phyloP scores from a whole-genome alignment of 805 yeast genomes.

The Ogataea nakhonphanomensis region DNA sequence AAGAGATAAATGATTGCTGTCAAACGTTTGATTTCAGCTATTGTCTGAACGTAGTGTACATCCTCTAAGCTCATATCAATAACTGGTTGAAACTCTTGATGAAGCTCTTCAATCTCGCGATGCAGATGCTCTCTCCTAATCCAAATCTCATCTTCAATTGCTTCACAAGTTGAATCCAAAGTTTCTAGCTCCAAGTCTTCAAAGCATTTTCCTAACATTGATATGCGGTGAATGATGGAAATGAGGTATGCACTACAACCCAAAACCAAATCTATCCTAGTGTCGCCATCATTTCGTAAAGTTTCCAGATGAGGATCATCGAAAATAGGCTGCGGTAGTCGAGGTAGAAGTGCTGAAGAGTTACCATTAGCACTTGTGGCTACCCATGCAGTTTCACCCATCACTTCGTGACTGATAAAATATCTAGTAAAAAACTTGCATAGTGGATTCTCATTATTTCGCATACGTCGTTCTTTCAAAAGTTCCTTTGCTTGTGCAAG shows the following conservation, averaged over 20 bases:
- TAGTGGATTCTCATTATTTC: conserved; percentile 31
- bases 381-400: conserved; percentile 43
- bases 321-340: conserved; percentile 1
- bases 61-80: conserved; percentile 17
- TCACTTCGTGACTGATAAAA: conserved; percentile 40
- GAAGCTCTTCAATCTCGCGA: conserved; percentile 27
- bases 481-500: conserved; percentile 33
- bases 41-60: conserved; percentile 24
- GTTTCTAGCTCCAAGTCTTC: conserved; percentile 33
- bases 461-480: conserved; percentile 9
- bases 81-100: conserved; percentile 25
- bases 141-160: conserved; percentile 9
- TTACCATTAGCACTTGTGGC: conserved; percentile 14
- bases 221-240: conserved; percentile 34
- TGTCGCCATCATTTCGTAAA: conserved; percentile 34
- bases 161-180: conserved; percentile 8
- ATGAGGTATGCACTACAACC: conserved; percentile 40
- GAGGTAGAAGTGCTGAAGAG: conserved; percentile 1
- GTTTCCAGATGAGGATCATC: conserved; percentile 32
- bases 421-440: conserved; percentile 37
- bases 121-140: conserved; percentile 24
- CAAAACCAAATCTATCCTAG: conserved; percentile 36
- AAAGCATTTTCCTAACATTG: conserved; percentile 36
- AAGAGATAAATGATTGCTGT: conserved; percentile 35
- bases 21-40: conserved; percentile 38